Evolutionary conservation across 495 filamentous ascomycete genomes (phyloP).

Genomic region (Penicillium nucicola): DNA sequence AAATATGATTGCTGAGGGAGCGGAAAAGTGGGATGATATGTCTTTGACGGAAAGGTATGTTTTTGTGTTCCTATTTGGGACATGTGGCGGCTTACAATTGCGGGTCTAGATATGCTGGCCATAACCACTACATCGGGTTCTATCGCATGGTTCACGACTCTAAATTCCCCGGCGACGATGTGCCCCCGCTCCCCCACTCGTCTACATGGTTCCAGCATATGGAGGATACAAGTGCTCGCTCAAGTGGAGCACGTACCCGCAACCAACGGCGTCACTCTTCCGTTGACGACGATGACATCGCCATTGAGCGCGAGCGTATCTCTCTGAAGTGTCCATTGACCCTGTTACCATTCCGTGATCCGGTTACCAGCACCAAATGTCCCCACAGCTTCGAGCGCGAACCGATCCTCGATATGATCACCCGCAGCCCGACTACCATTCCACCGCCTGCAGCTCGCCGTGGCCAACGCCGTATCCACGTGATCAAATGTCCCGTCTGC

Average conservation of each 20-base stretch:
- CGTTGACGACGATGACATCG: conserved; percentile 70
- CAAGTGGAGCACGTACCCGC: conserved; percentile 10
- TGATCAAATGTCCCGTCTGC: conserved; percentile 51
- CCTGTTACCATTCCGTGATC: conserved; percentile 66
- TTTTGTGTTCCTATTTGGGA: neutral
- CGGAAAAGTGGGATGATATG: conserved; percentile 28
- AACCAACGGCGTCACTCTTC: conserved; percentile 26
- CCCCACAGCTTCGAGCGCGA: conserved; percentile 77
- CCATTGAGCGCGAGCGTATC: conserved; percentile 64
- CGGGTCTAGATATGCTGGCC: conserved; percentile 55
- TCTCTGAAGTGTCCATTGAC: conserved; percentile 82
- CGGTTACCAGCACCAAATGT: conserved; percentile 72
- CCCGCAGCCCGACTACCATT: conserved; percentile 23
- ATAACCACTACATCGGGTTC: conserved; percentile 80
- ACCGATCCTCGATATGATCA: conserved; percentile 66
- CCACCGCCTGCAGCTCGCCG: conserved; percentile 16
- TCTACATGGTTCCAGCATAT: conserved; percentile 68
- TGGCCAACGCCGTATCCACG: conserved; percentile 17
- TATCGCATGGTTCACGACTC: conserved; percentile 75
- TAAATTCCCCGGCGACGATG: conserved; percentile 59
- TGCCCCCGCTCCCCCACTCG: conserved; percentile 60
- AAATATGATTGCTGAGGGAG: conserved; percentile 22
- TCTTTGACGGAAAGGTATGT: conserved; percentile 40
- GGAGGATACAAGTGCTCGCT: conserved; percentile 33
- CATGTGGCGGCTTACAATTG: neutral